Base-by-base conservation (phyloP, 371 early-diverging fungal genomes). In the Encephalitozoon romaleae region DNA sequence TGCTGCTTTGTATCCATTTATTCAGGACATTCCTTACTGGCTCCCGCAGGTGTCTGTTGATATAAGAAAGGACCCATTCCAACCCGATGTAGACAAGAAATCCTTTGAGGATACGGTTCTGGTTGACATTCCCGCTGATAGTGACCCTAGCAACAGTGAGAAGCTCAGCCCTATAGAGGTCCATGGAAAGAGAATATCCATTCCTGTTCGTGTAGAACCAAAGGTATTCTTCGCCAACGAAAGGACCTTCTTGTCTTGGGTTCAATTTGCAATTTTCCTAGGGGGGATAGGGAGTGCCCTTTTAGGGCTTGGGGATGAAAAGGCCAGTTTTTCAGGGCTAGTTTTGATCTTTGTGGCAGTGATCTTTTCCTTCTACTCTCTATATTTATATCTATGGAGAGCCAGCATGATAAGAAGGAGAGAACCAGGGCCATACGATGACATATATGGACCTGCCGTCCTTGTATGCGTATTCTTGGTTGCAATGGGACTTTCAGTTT, bases 141-240 rank as follows among this genome's bases (percentile, higher is more conserved):
- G 42, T 42, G 32, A 76, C 8, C 65, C 32, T 41, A 70, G 39
- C 55, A 42, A 51, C 55, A 45, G 64, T 15, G 54, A 53, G n/a
- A 26, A 47, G 28, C 32, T 59, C 8, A 70, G 70, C 30, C 53
- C 73, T 23, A 41, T 78, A 69, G 43, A 53, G 3, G 39, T 52
- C 4, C 54, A 66, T 32, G 67, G 74, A 47, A 79, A 78, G 54
- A 78, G 78, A 15, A 79, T 85, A 43, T 59, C 81, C n/a, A 78
- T 85, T 47, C 85, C 85, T 41, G 83, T 85, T 42, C 89, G 95
- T 18, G 90, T 96, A 2, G 98, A 98, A 78, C 98, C 98, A 54
- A 98, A 98, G 86, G 95, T 95, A 12, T 96, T 90, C 85, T 96
- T 98, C 87, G 98, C 98, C 68, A 98, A 98, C 81, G 98, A 98